Conservation (phyloP, 2,329 filamentous ascomycete genomes). For the Cladosporium velox region DNA sequence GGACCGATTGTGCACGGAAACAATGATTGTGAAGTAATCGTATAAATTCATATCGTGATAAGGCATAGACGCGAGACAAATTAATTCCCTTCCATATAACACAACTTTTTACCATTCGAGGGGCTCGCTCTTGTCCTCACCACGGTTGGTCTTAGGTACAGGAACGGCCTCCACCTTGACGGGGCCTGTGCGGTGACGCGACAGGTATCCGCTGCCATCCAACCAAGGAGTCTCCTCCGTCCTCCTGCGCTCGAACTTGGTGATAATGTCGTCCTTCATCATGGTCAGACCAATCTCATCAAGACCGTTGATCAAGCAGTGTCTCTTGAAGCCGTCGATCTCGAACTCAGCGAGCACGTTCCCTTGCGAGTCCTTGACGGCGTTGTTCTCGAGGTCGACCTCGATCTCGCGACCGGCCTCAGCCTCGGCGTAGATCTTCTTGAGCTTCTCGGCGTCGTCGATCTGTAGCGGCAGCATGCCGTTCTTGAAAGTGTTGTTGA, state of each 20-base stretch:
- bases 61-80: constrained; percentile 6
- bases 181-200: constrained; percentile 55
- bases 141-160: constrained; percentile 85
- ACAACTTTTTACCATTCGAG: constrained; percentile 71
- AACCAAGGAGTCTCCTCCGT: constrained; percentile 84
- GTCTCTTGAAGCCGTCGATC: constrained; percentile 89
- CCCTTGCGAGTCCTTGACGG: constrained; percentile 74
- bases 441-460: constrained; percentile 64
- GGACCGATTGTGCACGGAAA: too few species aligned
- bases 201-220: constrained; percentile 81
- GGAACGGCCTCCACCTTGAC: constrained; percentile 66
- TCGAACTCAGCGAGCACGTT: constrained; percentile 77
- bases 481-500: constrained; percentile 99
- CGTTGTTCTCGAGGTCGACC: constrained; percentile 82
- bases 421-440: constrained; percentile 74
- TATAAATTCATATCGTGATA: constrained; percentile 17
- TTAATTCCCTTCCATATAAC: constrained; percentile 40
- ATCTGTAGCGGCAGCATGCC: constrained; percentile 91
- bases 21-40: neutral
- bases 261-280: constrained; percentile 87
- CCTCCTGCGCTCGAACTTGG: constrained; percentile 75
- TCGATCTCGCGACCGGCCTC: constrained; percentile 80
- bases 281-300: constrained; percentile 96
- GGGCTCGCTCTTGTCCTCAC: constrained; percentile 79
- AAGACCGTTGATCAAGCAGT: constrained; percentile 89